phyloP scores from a whole-genome alignment of 164 flowering plant genomes.

The Amborella trichopoda region DNA sequence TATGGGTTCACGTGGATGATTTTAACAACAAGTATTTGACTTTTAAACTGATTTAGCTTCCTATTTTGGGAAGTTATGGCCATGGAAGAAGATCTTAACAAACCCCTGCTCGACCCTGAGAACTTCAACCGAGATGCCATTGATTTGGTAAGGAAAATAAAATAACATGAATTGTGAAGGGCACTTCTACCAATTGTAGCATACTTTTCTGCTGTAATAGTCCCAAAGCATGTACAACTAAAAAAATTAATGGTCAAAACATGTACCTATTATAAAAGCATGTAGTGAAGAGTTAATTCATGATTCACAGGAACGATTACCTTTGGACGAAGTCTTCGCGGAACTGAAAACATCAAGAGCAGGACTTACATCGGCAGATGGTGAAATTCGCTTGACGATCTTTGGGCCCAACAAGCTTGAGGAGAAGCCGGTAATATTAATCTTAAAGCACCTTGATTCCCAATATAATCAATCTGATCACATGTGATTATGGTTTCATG shows the following conservation, averaged over 20 bases:
- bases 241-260: no score
- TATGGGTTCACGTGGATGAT: constrained; percentile 3
- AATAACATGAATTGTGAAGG: no score
- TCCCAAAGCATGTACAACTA: no score
- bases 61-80: constrained; percentile 14
- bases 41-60: constrained; percentile 4
- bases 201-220: no score
- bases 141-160: constrained; percentile 55
- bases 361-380: constrained; percentile 75
- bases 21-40: constrained; percentile 1
- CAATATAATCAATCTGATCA: no score
- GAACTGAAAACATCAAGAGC: constrained; percentile 41
- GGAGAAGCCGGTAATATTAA: constrained; percentile 55
- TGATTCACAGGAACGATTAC: constrained; percentile 47
- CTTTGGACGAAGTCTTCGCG: constrained; percentile 72
- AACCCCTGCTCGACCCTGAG: constrained; percentile 60
- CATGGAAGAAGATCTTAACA: constrained; percentile 51
- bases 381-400: constrained; percentile 37
- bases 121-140: constrained; percentile 67
- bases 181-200: no score
- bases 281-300: no score
- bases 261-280: no score
- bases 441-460: no score
- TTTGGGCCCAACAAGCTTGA: constrained; percentile 79
- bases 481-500: no score